phyloP scores from a whole-genome alignment of 352 stramenopile species.

The Globisporangium iwayamae region DNA sequence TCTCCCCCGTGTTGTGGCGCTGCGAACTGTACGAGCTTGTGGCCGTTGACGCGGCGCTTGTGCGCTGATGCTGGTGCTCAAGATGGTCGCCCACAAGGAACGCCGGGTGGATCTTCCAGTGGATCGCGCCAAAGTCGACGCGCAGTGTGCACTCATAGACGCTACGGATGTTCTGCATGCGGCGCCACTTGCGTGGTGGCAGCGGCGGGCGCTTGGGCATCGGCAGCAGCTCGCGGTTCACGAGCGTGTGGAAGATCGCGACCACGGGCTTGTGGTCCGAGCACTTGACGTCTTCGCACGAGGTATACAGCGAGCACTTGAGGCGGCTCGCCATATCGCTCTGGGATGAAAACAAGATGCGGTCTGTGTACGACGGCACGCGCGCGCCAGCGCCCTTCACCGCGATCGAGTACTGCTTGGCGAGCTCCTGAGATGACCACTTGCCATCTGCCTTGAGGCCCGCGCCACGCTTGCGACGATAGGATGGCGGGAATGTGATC shows the following conservation, averaged over 20 bases:
- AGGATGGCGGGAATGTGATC: conserved; percentile 80
- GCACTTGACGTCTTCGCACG: conserved; percentile 63
- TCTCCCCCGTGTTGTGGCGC: background rate
- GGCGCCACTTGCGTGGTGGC: conserved; percentile 37
- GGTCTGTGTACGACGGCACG: conserved; percentile 89
- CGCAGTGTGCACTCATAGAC: conserved; percentile 57
- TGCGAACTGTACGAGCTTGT: background rate
- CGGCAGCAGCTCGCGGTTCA: conserved; percentile 52
- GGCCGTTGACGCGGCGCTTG: conserved; percentile 12
- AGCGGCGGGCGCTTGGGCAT: conserved; percentile 42
- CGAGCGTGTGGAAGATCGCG: conserved; percentile 63
- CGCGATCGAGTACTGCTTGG: conserved; percentile 52
- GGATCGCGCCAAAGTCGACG: conserved; percentile 47
- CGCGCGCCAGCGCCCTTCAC: conserved; percentile 55
- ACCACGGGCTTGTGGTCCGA: conserved; percentile 87
- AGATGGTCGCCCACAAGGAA: conserved; percentile 10
- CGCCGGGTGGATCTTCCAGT: conserved; percentile 39
- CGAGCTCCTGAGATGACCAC: conserved; percentile 26
- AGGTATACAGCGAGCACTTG: conserved; percentile 64
- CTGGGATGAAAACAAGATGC: conserved; percentile 83
- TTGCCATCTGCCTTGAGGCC: conserved; percentile 12
- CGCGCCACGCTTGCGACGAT: conserved; percentile 51
- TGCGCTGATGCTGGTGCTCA: conserved; percentile 13
- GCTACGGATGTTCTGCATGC: conserved; percentile 42
- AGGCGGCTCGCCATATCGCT: conserved; percentile 60